Evolutionary conservation across 2,329 filamentous ascomycete genomes (phyloP).

Genomic region (Aspergillus fischeri): DNA sequence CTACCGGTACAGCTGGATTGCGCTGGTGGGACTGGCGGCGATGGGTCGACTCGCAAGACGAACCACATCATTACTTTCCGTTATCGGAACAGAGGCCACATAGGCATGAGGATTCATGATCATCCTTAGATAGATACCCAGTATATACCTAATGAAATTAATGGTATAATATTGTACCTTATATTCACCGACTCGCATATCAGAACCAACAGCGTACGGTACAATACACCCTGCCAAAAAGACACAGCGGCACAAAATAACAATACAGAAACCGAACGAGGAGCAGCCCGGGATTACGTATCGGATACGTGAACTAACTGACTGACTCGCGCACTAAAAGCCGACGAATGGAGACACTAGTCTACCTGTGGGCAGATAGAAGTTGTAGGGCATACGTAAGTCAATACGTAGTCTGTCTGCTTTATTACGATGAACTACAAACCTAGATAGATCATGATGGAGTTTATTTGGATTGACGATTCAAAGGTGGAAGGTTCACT

Average conservation of each 20-base stretch:
- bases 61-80: slow-evolving; percentile 22
- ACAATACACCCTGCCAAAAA: background rate
- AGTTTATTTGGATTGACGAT: background rate
- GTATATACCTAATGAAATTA: slow-evolving; percentile 3
- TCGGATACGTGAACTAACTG: background rate
- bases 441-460: background rate
- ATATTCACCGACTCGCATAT: background rate
- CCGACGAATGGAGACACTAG: too few species aligned
- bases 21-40: slow-evolving; percentile 32
- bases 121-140: background rate
- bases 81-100: slow-evolving; percentile 18
- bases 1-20: slow-evolving; percentile 1
- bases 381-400: background rate
- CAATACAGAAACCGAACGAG: background rate
- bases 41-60: slow-evolving; percentile 17
- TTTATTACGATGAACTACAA: background rate
- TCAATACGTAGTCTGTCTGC: background rate
- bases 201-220: background rate
- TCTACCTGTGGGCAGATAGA: background rate
- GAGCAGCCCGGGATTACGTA: background rate
- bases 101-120: background rate
- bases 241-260: slow-evolving; percentile 1
- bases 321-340: background rate
- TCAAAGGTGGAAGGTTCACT: background rate
- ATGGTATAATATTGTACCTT: background rate